phyloP scores from a whole-genome alignment of 345 rosid genomes.

The Rhodamnia argentea region DNA sequence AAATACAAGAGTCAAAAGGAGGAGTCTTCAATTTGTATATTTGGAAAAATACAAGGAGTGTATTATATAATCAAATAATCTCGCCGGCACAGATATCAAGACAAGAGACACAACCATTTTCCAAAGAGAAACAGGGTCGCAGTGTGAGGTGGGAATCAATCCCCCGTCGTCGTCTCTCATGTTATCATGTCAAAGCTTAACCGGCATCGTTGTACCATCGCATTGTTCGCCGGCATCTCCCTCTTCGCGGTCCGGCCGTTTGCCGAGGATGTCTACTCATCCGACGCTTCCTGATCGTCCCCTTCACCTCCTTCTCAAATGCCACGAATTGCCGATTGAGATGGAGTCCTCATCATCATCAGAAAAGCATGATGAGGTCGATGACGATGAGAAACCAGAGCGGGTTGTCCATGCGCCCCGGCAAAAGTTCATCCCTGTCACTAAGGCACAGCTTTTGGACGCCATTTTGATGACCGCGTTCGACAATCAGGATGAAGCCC shows the following conservation, averaged over 20 bases:
- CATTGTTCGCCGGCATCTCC: background rate
- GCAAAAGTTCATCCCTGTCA: conserved; percentile 59
- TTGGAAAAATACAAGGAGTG: background rate
- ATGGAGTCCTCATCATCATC: background rate
- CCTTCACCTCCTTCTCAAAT: background rate
- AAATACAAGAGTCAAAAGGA: too few relatives aligned
- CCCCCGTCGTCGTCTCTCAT: background rate
- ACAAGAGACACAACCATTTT: background rate
- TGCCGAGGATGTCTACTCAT: background rate
- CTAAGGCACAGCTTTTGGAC: conserved; percentile 68
- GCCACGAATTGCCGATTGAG: background rate
- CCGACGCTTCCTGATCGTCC: background rate
- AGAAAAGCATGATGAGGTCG: background rate
- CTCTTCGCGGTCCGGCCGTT: background rate
- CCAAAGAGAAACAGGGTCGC: background rate
- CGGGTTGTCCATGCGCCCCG: conserved; percentile 47
- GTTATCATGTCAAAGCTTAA: background rate
- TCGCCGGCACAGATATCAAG: background rate
- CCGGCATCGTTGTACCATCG: background rate
- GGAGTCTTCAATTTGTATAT: background rate
- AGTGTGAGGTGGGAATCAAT: background rate
- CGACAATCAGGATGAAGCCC: conserved; percentile 32
- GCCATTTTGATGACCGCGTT: conserved; percentile 40
- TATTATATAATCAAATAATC: background rate
- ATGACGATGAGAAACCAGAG: background rate